Conservation (phyloP, 2,329 filamentous ascomycete genomes). For the Xylaria multiplex region DNA sequence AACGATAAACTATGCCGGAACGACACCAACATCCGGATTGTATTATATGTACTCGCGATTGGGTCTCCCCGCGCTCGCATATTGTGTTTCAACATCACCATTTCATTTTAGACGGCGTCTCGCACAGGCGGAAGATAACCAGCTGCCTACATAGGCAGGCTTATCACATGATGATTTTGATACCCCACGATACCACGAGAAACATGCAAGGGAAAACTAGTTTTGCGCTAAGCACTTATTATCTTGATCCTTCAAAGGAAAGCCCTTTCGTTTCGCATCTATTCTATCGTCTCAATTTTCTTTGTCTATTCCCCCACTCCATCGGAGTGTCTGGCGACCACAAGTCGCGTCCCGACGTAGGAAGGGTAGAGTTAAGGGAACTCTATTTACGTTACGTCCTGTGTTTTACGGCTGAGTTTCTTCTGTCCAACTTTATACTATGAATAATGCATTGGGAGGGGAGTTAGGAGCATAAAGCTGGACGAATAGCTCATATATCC, state of each 20-base stretch:
- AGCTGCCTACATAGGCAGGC: conserved; percentile 37
- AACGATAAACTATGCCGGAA: neutral
- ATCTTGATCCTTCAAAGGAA: conserved; percentile 26
- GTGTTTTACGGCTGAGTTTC: conserved; percentile 34
- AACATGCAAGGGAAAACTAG: conserved; percentile 28
- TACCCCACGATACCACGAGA: conserved; percentile 43
- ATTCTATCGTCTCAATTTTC: conserved; percentile 27
- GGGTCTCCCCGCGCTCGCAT: conserved; percentile 30
- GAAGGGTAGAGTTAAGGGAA: conserved; percentile 32
- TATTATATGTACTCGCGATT: conserved; percentile 40
- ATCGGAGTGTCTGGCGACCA: conserved; percentile 13
- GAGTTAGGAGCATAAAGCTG: conserved; percentile 29
- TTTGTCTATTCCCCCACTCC: conserved; percentile 23
- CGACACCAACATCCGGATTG: conserved; percentile 36
- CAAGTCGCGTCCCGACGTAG: conserved; percentile 14
- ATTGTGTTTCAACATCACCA: conserved; percentile 39
- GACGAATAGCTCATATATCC: conserved; percentile 17
- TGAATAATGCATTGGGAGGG: conserved; percentile 38
- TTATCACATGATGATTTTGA: conserved; percentile 41
- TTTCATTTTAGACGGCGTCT: conserved; percentile 40
- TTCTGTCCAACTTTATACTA: conserved; percentile 33
- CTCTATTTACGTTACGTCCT: conserved; percentile 31
- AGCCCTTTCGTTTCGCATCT: conserved; percentile 27
- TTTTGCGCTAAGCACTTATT: conserved; percentile 25
- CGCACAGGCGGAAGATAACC: conserved; percentile 36